Evolutionary conservation across 805 yeast genomes (phyloP).

Genomic region (Kregervanrija delftensis): DNA sequence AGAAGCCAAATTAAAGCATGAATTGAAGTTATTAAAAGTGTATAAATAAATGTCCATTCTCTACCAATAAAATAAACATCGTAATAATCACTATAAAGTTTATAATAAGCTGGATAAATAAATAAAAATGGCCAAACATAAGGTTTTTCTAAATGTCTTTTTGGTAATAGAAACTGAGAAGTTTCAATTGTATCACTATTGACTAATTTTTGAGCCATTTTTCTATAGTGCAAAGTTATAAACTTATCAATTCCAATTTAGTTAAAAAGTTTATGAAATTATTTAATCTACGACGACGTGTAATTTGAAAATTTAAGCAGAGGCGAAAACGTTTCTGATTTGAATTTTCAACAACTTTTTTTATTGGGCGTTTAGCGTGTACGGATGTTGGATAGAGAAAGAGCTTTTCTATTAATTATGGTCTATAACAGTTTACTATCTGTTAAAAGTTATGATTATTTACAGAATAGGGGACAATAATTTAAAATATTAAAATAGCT

Average conservation of each 20-base stretch:
- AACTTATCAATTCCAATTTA: too few relatives aligned
- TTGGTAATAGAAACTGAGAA: constrained; percentile 71
- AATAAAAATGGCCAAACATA: constrained; percentile 78
- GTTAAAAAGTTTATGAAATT: too few relatives aligned
- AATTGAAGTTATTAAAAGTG: constrained; percentile 64
- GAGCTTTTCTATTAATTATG: background rate
- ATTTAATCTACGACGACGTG: too few relatives aligned
- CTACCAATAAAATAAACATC: constrained; percentile 79
- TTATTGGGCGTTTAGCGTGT: background rate
- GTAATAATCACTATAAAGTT: constrained; percentile 60
- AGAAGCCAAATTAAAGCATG: constrained; percentile 76
- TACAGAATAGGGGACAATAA: too few relatives aligned
- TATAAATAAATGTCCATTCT: constrained; percentile 93
- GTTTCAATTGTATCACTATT: constrained; percentile 64
- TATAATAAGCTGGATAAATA: constrained; percentile 66
- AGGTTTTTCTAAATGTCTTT: constrained; percentile 53
- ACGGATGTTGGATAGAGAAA: background rate
- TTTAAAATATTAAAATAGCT: too few relatives aligned
- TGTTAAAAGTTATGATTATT: too few relatives aligned
- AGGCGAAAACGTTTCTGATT: too few relatives aligned
- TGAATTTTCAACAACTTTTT: too few relatives aligned
- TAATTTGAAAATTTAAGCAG: too few relatives aligned
- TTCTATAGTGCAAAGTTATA: background rate
- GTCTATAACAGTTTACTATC: too few relatives aligned
- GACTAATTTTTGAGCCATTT: constrained; percentile 37